Evolutionary conservation across 2,329 filamentous ascomycete species (phyloP).

Genomic region (Paramyrothecium roridum): DNA sequence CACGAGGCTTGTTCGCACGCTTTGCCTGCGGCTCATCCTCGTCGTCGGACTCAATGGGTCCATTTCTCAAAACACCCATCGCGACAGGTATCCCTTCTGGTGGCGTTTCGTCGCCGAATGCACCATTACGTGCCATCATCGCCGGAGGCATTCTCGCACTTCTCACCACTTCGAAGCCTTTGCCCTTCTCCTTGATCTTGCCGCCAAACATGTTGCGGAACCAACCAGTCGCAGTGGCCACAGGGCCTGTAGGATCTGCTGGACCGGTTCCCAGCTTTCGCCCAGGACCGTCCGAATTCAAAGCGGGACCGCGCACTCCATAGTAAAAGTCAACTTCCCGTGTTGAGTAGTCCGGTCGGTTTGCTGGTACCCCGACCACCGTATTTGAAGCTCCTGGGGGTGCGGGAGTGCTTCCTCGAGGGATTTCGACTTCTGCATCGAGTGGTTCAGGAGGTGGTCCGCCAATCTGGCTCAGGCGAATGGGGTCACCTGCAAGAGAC

Average conservation of each 20-base stretch:
- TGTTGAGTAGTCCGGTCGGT: conserved; percentile 81
- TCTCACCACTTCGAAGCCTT: conserved; percentile 94
- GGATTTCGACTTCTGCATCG: conserved; percentile 38
- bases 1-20: conserved; percentile 19
- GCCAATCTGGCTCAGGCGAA: conserved; percentile 32
- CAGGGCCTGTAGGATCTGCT: conserved; percentile 87
- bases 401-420: conserved; percentile 41
- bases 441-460: conserved; percentile 30
- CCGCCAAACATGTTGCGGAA: conserved; percentile 75
- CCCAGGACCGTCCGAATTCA: conserved; percentile 77
- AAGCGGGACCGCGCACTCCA: conserved; percentile 80
- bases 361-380: conserved; percentile 43
- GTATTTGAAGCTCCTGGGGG: conserved; percentile 27
- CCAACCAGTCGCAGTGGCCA: conserved; percentile 88
- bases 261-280: conserved; percentile 90
- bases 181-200: conserved; percentile 90
- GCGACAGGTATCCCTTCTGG: conserved; percentile 65
- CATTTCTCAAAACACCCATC: conserved; percentile 56
- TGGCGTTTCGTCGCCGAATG: conserved; percentile 62
- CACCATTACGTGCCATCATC: conserved; percentile 53
- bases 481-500: conserved; percentile 27
- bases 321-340: conserved; percentile 98
- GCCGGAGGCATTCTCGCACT: conserved; percentile 82
- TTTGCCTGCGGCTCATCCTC: conserved; percentile 34
- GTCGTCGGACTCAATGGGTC: conserved; percentile 64